Conservation (phyloP, 2,329 filamentous ascomycete species). For the Xylaria sp. region DNA sequence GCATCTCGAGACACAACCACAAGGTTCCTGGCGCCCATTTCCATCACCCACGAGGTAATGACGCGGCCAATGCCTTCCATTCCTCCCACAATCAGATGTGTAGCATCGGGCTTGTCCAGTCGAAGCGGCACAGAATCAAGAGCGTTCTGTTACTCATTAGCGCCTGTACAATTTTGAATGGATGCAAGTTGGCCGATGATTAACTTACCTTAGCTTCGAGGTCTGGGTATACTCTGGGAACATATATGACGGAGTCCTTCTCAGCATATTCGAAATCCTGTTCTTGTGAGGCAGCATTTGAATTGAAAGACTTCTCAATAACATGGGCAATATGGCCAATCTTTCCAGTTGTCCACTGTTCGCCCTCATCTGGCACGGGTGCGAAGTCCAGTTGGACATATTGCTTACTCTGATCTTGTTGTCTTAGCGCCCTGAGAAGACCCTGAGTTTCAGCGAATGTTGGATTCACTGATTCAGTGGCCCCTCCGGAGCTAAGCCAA, state of each 20-base stretch:
- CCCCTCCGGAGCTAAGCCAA: constrained; percentile 30
- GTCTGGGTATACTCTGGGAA: constrained; percentile 1
- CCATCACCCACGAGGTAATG: background rate
- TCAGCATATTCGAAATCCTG: background rate
- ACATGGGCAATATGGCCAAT: background rate
- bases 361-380: background rate
- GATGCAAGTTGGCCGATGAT: background rate
- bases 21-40: background rate
- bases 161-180: background rate
- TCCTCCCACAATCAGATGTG: background rate
- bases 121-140: background rate
- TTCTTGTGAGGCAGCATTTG: background rate
- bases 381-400: constrained; percentile 38
- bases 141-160: background rate
- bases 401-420: constrained; percentile 36
- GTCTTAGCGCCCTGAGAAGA: constrained; percentile 32
- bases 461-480: constrained; percentile 15
- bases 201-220: background rate
- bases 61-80: background rate
- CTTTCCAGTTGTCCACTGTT: background rate
- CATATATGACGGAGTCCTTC: background rate
- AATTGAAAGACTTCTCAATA: background rate
- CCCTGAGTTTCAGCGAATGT: constrained; percentile 21
- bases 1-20: background rate
- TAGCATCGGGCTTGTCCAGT: background rate